Evolutionary conservation across 192 early-diverging fungal species (phyloP).

Genomic region (Gamsiella multidivaricata): DNA sequence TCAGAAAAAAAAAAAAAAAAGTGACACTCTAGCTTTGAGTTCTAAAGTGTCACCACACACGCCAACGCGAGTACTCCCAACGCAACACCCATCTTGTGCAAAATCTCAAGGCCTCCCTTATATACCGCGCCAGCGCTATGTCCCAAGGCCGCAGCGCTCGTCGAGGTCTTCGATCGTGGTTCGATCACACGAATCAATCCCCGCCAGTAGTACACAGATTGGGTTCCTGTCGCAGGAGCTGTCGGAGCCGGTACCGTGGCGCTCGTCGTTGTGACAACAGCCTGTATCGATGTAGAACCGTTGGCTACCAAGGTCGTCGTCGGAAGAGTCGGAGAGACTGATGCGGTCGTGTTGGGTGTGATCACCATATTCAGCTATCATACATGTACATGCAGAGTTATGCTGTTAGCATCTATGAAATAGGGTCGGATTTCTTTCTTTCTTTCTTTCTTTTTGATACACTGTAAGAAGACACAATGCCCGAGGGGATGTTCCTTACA

Average conservation of each 20-base stretch:
- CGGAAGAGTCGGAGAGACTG: too few species aligned
- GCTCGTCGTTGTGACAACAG: not conserved
- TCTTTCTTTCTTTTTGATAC: too few species aligned
- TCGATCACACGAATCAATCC: constrained; percentile 1
- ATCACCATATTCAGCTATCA: too few species aligned
- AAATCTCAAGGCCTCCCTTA: not conserved
- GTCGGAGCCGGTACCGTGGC: not conserved
- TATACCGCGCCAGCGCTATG: not conserved
- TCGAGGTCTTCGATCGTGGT: not conserved
- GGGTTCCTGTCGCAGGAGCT: not conserved
- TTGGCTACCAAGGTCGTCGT: too few species aligned
- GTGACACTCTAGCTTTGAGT: too few species aligned
- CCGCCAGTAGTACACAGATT: constrained; percentile 23
- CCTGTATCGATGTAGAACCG: too few species aligned
- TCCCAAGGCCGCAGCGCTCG: not conserved
- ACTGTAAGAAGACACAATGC: too few species aligned
- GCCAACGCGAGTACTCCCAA: constrained; percentile 10
- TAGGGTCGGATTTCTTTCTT: not conserved
- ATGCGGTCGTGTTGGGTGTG: too few species aligned
- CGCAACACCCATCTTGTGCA: constrained; percentile 8
- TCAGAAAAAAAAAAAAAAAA: too few species aligned
- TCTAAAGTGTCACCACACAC: constrained; percentile 8
- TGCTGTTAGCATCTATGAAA: too few species aligned
- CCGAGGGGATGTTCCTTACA: not conserved
- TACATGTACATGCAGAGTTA: too few species aligned